Evolutionary conservation across 1,139 yeast species (phyloP).

Genomic region (Candida mesenterica): DNA sequence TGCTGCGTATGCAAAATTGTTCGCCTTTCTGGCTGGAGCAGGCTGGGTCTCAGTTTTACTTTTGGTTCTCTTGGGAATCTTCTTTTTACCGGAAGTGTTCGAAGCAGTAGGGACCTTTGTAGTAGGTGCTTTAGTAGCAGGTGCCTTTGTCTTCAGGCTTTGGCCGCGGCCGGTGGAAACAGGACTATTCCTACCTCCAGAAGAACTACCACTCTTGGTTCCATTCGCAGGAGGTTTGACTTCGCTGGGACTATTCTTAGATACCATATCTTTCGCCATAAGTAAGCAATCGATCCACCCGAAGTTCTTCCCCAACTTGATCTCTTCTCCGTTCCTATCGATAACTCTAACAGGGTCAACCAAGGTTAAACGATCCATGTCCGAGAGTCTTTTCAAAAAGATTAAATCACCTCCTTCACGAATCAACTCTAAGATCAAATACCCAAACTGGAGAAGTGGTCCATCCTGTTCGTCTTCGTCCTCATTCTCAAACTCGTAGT

Average conservation of each 20-base stretch:
- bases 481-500: constrained; percentile 59
- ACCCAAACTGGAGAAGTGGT: constrained; percentile 46
- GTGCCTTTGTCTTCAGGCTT: constrained; percentile 1
- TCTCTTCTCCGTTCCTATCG: constrained; percentile 31
- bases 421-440: constrained; percentile 61
- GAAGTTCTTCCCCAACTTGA: constrained; percentile 35
- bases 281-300: constrained; percentile 51
- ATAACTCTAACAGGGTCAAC: constrained; percentile 38
- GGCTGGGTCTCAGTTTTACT: not conserved
- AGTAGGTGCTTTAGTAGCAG: not conserved
- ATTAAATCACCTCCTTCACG: constrained; percentile 57
- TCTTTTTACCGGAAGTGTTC: not conserved
- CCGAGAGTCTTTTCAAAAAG: constrained; percentile 47
- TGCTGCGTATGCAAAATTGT: constrained; percentile 46
- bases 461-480: constrained; percentile 41
- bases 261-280: constrained; percentile 43
- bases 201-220: constrained; percentile 1
- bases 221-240: not conserved
- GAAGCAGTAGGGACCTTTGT: constrained; percentile 3
- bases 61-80: constrained; percentile 2
- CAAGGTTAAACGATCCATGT: constrained; percentile 22
- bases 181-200: not conserved
- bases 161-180: constrained; percentile 9
- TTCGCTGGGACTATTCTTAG: constrained; percentile 9
- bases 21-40: constrained; percentile 10